These are phyloP conservation scores for Nidularia sp. DNA, from an alignment of 768 basidiomycete genomes.

Conservation along the genomic window DNA sequence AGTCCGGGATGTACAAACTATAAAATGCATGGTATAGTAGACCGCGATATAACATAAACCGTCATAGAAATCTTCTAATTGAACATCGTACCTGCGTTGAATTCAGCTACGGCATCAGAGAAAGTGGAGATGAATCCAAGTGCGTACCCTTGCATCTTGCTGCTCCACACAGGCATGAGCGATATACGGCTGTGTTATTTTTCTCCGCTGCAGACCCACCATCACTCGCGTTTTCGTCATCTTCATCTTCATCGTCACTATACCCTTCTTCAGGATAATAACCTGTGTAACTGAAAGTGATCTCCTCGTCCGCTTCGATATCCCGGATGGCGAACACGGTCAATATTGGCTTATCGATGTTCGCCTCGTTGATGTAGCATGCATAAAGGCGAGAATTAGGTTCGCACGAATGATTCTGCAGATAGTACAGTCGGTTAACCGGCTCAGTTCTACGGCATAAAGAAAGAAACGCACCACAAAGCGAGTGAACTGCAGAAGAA, in stretches of 20 bases:
- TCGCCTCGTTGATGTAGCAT: conserved; percentile 75
- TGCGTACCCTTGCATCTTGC: conserved; percentile 41
- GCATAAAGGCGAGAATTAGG: conserved; percentile 76
- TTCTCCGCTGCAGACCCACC: conserved; percentile 4
- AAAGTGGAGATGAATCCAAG: neutral
- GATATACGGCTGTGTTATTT: conserved; percentile 38
- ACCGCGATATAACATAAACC: too few species aligned
- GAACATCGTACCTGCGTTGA: too few species aligned
- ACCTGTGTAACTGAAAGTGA: conserved; percentile 76
- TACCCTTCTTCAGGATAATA: conserved; percentile 32
- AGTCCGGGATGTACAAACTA: too few species aligned
- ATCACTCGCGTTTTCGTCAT: conserved; percentile 4
- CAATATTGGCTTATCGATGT: conserved; percentile 65
- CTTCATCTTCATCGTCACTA: conserved; percentile 15
- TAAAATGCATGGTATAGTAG: too few species aligned
- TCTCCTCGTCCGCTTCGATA: conserved; percentile 62
- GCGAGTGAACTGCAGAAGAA: conserved; percentile 64
- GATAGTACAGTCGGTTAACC: neutral
- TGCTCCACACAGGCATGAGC: conserved; percentile 48
- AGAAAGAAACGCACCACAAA: conserved; percentile 48
- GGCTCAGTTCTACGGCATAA: neutral
- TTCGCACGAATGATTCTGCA: conserved; percentile 87
- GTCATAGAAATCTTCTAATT: neutral
- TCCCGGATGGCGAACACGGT: conserved; percentile 64
- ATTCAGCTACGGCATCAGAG: neutral